A percentile compares a stretch with the other conserved stretches of the same genome.
Evolutionary conservation across 495 filamentous ascomycete genomes (phyloP).

Genomic region (Jackrogersella minutella): DNA sequence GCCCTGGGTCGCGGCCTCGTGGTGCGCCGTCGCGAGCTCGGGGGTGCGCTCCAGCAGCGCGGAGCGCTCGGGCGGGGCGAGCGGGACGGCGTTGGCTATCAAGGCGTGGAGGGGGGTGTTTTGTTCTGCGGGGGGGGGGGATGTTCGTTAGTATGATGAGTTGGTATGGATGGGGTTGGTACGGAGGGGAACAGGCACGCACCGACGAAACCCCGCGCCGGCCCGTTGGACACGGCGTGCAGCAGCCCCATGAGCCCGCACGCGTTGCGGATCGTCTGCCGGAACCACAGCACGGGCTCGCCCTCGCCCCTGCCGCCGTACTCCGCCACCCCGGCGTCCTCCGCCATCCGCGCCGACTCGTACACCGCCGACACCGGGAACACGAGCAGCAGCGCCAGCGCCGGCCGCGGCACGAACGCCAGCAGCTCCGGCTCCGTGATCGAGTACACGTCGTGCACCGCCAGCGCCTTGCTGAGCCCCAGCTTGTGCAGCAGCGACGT

Average conservation of each 20-base stretch:
- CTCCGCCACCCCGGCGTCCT: constrained; percentile 64
- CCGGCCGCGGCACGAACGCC: constrained; percentile 82
- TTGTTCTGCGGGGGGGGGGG: constrained; percentile 42
- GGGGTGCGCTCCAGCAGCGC: constrained; percentile 75
- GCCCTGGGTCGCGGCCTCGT: constrained; percentile 72
- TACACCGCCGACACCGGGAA: constrained; percentile 79
- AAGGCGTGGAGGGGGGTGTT: constrained; percentile 53
- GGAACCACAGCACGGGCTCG: constrained; percentile 78
- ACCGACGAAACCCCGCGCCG: constrained; percentile 54
- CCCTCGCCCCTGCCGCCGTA: constrained; percentile 47
- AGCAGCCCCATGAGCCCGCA: constrained; percentile 87
- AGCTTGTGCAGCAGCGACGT: constrained; percentile 76
- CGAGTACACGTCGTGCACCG: constrained; percentile 84
- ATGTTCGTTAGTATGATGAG: too few relatives aligned
- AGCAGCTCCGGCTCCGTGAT: constrained; percentile 82
- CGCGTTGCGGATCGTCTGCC: constrained; percentile 87
- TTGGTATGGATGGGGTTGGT: not conserved
- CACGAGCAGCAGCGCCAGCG: constrained; percentile 82
- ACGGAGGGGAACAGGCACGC: not conserved
- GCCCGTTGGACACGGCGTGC: constrained; percentile 69
- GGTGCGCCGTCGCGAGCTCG: constrained; percentile 76
- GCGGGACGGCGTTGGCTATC: constrained; percentile 56
- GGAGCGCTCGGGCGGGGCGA: constrained; percentile 66
- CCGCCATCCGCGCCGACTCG: constrained; percentile 68
- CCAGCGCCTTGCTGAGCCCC: constrained; percentile 70